Base-by-base conservation (phyloP, 345 rosid genomes). In the Citrus hindsii region DNA sequence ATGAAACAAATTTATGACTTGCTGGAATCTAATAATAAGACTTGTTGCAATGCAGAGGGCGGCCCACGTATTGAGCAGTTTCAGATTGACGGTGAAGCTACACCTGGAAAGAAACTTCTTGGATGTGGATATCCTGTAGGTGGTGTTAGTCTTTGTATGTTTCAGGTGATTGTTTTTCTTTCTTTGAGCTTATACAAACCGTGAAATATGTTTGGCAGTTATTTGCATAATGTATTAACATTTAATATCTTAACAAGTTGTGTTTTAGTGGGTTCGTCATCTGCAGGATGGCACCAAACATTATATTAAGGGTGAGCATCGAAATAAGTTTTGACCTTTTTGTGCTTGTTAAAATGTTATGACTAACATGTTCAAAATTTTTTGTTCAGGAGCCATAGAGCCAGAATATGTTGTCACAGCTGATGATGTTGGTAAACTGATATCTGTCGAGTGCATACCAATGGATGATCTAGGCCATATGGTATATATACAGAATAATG, bases 361-460 rank as follows among this genome's bases (percentile, higher is more conserved):
- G 58, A 53, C 19, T 74, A 35, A 60, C 76, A 42, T 58, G 28
- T 40, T 7, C 25, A 32, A 53, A 81, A 65, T 69, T 46, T 48
- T 48, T 48, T 66, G 73, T 79, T 51, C 87, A 95, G 97, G 99
- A 77, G 99, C 98, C 73, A 92, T 95, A 62, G 89, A 89, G 83
- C 98, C 99, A 35, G 97, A 95, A 80, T 95, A 94, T 83, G 79
- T 90, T 81, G 95, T 95, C 79, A 95, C 99, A 7, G 98, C 98
- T 73, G 99, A 95, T 87, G 99, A 95, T 86, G 97, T 95, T 68
- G 97, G 93, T 79, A 95, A 89, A 82, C 38, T 92, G 82, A 92
- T 95, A 84, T 92, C 97, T 79, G 97, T 93, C 75, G 99, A 93
- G 82, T 95, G 99, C 88, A 93, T 95, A 81, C 99, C 99, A 19